phyloP scores from a whole-genome alignment of 768 basidiomycete genomes.

The Boletales sp. region DNA sequence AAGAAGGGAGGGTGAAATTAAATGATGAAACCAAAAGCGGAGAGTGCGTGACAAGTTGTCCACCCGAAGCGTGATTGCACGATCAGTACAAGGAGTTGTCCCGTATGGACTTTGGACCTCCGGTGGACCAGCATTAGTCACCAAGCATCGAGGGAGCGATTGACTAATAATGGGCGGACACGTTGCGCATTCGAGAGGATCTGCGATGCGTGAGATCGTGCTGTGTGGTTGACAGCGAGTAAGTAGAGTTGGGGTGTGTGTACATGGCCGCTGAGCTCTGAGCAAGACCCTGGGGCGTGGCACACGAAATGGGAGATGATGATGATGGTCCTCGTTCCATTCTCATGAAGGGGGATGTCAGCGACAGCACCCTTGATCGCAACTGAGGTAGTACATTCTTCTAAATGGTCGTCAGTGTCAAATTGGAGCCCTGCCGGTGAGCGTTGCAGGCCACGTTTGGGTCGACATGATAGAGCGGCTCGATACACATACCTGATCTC shows the following conservation, averaged over 20 bases:
- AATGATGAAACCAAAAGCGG: constrained; percentile 30
- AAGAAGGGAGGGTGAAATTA: constrained; percentile 26
- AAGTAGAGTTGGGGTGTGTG: constrained; percentile 12
- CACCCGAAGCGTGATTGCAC: constrained; percentile 27
- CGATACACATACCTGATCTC: too few species aligned
- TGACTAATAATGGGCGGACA: constrained; percentile 19
- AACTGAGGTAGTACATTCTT: constrained; percentile 16
- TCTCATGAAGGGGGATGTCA: constrained; percentile 22
- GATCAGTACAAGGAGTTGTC: constrained; percentile 20
- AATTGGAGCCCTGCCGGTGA: constrained; percentile 10
- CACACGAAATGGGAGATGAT: constrained; percentile 11
- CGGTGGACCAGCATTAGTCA: constrained; percentile 17
- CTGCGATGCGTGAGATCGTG: constrained; percentile 20
- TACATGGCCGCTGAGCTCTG: constrained; percentile 20
- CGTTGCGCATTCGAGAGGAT: constrained; percentile 20
- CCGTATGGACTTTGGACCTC: constrained; percentile 17
- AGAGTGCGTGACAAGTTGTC: constrained; percentile 17
- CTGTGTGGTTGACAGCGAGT: constrained; percentile 14
- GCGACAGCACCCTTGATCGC: constrained; percentile 25
- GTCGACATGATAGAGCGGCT: too few species aligned
- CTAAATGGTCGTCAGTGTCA: constrained; percentile 17
- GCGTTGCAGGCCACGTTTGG: background rate
- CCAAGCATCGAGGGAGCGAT: constrained; percentile 14
- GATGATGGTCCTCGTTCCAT: constrained; percentile 19
- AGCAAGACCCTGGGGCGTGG: constrained; percentile 26